phyloP scores from a whole-genome alignment of 768 basidiomycete species.

The Hypsizygus marmoreus region DNA sequence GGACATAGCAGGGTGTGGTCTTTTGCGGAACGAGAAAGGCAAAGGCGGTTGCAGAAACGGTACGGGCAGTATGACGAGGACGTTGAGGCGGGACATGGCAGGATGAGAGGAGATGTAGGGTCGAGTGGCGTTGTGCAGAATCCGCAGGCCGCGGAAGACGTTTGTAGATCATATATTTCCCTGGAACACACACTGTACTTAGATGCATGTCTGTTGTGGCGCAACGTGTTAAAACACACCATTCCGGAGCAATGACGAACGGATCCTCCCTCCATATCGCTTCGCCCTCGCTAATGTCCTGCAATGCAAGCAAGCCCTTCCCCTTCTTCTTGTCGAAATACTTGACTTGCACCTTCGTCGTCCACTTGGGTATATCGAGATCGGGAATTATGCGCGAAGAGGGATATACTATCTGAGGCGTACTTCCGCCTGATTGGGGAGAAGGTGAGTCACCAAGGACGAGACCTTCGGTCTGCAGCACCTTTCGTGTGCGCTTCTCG shows the following conservation, averaged over 20 bases:
- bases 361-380: constrained; percentile 65
- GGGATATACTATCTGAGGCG: constrained; percentile 43
- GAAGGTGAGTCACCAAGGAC: constrained; percentile 28
- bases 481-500: constrained; percentile 79
- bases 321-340: constrained; percentile 74
- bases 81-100: constrained; percentile 53
- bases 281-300: constrained; percentile 69
- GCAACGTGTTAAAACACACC: constrained; percentile 23
- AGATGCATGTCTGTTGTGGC: constrained; percentile 1
- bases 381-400: constrained; percentile 63
- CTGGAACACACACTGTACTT: constrained; percentile 37
- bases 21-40: constrained; percentile 62
- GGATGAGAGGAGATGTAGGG: constrained; percentile 44
- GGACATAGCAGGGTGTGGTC: constrained; percentile 76
- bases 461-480: constrained; percentile 62
- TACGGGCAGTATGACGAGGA: constrained; percentile 52
- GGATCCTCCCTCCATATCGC: constrained; percentile 86
- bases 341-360: constrained; percentile 62
- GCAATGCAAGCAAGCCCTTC: constrained; percentile 78
- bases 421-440: constrained; percentile 6
- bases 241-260: constrained; percentile 79
- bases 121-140: constrained; percentile 72
- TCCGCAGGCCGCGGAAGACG: constrained; percentile 59
- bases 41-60: constrained; percentile 81
- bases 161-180: constrained; percentile 77